Evolutionary conservation across 1,284 basidiomycete genomes (phyloP), one percentile per base, ranked within the genome.

Genomic region (Salmacisia buchloeana): DNA sequence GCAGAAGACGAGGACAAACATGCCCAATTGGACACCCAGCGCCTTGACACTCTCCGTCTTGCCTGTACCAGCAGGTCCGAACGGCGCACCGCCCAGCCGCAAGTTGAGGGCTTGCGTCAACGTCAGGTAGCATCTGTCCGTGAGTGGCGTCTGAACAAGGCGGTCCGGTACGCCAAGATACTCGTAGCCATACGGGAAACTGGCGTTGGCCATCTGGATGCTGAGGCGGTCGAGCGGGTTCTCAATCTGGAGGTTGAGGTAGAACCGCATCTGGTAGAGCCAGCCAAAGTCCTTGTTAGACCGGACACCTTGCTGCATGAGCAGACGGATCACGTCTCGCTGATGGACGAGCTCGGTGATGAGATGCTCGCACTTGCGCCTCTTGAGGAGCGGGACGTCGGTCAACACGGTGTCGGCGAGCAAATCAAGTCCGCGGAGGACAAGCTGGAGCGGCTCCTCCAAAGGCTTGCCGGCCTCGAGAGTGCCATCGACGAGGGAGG

Each of bases 41-140:
- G 96, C 94, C 81, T 98, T 98, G 79, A 99, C 96, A 0, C 94
- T 98, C 81, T 99, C 96, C 0, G 96, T 99, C 84, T 99, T 99
- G 34, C 92, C 91, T 89, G 96, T 99, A 77, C 96, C 96, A 34
- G 96, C 96, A 41, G 96, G 96, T 31, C 96, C 96, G 79, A 99
- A 98, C 0, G 96, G 96, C 43, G 94, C 89, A 34, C 96, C 96
- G 70, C 96, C 96, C 13, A 97, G 86, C 76, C 97, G 92, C 72
- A 88, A 91, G 75, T 94, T 88, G 67, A 99, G 83, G 9, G 96
- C 96, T 79, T 98, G 96, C 0, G 96, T 98, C 52, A 98, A 83
- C 0, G 94, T 97, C 59, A 98, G 85, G 82, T 97, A 99, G 67
- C 94, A 94, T 62, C 92, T 86, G 80, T 97, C 93, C n/a, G 96